These are phyloP conservation scores for Zymoseptoria crescenta DNA, from an alignment of 2,329 filamentous ascomycete genomes.

Conservation along the genomic window DNA sequence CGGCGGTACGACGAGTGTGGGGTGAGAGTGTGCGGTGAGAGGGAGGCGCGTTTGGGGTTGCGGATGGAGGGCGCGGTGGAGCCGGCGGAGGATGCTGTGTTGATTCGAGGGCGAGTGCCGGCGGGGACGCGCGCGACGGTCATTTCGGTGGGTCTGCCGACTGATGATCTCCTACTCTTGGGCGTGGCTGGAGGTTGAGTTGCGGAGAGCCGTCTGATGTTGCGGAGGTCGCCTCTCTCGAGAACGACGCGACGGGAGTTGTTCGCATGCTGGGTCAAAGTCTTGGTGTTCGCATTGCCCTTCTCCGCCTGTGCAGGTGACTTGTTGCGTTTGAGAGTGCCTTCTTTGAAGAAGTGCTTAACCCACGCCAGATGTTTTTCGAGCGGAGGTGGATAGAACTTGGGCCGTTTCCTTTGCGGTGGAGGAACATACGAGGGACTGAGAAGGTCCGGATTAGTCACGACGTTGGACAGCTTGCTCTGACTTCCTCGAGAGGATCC, in stretches of 20 bases:
- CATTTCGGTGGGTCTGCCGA: conserved; percentile 33
- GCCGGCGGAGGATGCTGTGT: conserved; percentile 34
- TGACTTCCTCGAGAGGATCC: conserved; percentile 44
- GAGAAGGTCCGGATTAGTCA: conserved; percentile 56
- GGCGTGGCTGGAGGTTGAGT: neutral
- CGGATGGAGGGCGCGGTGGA: conserved; percentile 18
- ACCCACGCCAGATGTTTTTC: conserved; percentile 59
- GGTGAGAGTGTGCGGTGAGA: conserved; percentile 68
- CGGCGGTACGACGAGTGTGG: conserved; percentile 80
- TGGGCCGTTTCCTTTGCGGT: conserved; percentile 40
- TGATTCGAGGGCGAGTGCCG: conserved; percentile 36
- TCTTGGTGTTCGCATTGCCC: conserved; percentile 7
- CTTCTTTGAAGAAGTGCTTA: conserved; percentile 65
- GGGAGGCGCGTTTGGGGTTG: conserved; percentile 47
- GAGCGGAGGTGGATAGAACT: conserved; percentile 54
- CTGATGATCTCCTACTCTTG: neutral
- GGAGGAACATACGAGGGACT: conserved; percentile 42
- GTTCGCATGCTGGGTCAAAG: neutral
- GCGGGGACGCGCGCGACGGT: conserved; percentile 31
- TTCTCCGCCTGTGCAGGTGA: conserved; percentile 38
- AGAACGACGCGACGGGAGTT: neutral
- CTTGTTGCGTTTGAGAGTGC: conserved; percentile 53
- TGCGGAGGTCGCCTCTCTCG: conserved; percentile 15
- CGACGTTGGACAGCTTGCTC: conserved; percentile 80
- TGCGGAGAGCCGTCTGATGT: conserved; percentile 30